Base-by-base conservation (phyloP, 73 alveolate genomes). In the Paramecium biaurelia region DNA sequence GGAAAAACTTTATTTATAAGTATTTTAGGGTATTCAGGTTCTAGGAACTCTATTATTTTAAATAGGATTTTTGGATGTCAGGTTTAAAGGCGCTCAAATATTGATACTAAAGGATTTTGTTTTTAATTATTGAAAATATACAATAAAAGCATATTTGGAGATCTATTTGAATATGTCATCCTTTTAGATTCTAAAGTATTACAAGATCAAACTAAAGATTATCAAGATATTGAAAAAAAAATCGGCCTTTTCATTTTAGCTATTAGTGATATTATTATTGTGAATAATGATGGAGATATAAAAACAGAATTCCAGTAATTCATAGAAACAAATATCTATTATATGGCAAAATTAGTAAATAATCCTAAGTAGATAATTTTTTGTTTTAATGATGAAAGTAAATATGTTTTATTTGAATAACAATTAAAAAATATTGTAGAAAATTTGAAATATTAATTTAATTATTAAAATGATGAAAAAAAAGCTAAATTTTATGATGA, bases 51-150 rank as follows among this genome's bases (percentile, higher is more conserved):
- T 0, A 85, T 67, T n/a, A 68, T 85, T 24, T 57, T 85, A 72
- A 85, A 85, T 26, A 57, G 57, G 18, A 68, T 85, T 1, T 85
- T 85, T 85, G 76, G 92, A 85, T 85, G 86, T 32, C 72, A 30
- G 1, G 58, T 85, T 30, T 68, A 47, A n/a, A 85, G 86, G 1
- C 8, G 70, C 7, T 45, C 47, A 8, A 67, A 63, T 30, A 24
- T 85, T 21, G 26, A 85, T 45, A 85, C 92, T 15, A 57, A 85
- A 30, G 86, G 92, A 28, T 56, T 30, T 53, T 85, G 57, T 57
- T 85, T 85, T 11, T 26, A 63, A 63, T 63, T 63, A 34, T 34
- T 63, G 11, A 63, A 63, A 26, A 63, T 63, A 21, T 41, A 63
- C 28, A 63, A 63, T 63, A 63, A 63, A 63, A 41, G 18, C 2